phyloP scores from a whole-genome alignment of 306 rosid species.

The Mucuna pruriens region DNA sequence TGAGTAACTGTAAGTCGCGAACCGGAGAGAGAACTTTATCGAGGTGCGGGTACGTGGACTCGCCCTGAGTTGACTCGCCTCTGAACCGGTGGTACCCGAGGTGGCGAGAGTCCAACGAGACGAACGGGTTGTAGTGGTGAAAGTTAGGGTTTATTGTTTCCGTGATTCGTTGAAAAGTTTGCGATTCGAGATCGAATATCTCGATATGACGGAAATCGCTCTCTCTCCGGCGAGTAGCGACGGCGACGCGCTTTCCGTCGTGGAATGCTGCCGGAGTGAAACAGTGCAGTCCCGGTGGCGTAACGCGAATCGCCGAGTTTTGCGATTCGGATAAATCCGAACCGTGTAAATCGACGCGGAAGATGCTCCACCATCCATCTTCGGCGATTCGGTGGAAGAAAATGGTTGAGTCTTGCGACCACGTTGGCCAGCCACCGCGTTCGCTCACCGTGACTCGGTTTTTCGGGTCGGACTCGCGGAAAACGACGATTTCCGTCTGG shows the following conservation, averaged over 20 bases:
- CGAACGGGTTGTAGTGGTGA: conserved; percentile 89
- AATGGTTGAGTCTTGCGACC: conserved; percentile 66
- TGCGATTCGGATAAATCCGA: conserved; percentile 2
- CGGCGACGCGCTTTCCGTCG: conserved; percentile 58
- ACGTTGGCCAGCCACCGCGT: conserved; percentile 92
- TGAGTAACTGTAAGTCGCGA: conserved; percentile 46
- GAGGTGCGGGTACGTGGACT: conserved; percentile 57
- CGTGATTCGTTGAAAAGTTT: conserved; percentile 56
- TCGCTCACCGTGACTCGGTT: conserved; percentile 47
- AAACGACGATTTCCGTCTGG: conserved; percentile 61
- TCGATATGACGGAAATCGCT: conserved; percentile 68
- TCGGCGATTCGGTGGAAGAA: conserved; percentile 72
- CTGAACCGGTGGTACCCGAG: conserved; percentile 88
- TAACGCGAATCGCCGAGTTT: conserved; percentile 49
- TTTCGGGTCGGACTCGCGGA: conserved; percentile 44
- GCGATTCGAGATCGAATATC: conserved; percentile 51
- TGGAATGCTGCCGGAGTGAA: conserved; percentile 82
- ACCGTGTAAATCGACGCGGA: conserved; percentile 48
- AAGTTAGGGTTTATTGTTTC: conserved; percentile 53
- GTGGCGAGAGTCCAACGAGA: conserved; percentile 55
- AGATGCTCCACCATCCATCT: conserved; percentile 94
- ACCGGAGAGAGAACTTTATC: conserved; percentile 59
- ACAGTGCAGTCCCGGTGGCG: conserved; percentile 80
- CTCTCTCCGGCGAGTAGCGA: conserved; percentile 71
- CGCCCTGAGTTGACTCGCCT: conserved; percentile 63